Evolutionary conservation across 306 rosid genomes (phyloP).

Genomic region (Sophora flavescens): DNA sequence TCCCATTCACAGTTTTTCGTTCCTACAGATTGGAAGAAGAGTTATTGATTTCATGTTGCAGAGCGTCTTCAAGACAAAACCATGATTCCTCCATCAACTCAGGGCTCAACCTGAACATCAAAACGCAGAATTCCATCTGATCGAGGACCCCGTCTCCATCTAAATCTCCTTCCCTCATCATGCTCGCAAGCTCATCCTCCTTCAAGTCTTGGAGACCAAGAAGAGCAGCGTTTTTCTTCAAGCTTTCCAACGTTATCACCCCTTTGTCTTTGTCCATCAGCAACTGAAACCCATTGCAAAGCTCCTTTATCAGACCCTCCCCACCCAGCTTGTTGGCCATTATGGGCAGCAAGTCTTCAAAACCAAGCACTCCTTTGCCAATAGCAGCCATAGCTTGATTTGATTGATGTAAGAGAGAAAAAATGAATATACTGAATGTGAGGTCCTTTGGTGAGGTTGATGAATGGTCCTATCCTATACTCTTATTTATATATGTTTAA

Average conservation of each 20-base stretch:
- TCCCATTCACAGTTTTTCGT: background rate
- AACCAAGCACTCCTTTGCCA: conserved; percentile 47
- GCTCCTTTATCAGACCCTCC: conserved; percentile 83
- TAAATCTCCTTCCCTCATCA: conserved; percentile 81
- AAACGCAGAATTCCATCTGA: conserved; percentile 92
- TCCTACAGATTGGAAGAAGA: conserved; percentile 21
- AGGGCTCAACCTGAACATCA: conserved; percentile 96
- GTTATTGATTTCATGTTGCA: conserved; percentile 48
- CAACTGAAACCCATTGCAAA: conserved; percentile 82
- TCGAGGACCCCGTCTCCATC: conserved; percentile 83
- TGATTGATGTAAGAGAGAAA: background rate
- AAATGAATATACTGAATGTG: background rate
- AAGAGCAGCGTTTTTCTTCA: conserved; percentile 65
- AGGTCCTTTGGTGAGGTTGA: background rate
- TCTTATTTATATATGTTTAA: conserved; percentile 34
- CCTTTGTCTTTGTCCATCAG: conserved; percentile 83
- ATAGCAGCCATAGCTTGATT: conserved; percentile 65
- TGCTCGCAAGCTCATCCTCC: conserved; percentile 80
- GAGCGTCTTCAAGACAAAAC: conserved; percentile 71
- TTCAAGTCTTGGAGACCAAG: conserved; percentile 72
- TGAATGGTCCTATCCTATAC: background rate
- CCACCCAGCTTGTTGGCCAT: conserved; percentile 89
- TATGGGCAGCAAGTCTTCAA: conserved; percentile 79
- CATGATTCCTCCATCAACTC: conserved; percentile 77
- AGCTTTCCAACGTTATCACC: conserved; percentile 78